Base-by-base conservation (phyloP, 2,329 filamentous ascomycete genomes). In the Apiospora kogelbergensis region DNA sequence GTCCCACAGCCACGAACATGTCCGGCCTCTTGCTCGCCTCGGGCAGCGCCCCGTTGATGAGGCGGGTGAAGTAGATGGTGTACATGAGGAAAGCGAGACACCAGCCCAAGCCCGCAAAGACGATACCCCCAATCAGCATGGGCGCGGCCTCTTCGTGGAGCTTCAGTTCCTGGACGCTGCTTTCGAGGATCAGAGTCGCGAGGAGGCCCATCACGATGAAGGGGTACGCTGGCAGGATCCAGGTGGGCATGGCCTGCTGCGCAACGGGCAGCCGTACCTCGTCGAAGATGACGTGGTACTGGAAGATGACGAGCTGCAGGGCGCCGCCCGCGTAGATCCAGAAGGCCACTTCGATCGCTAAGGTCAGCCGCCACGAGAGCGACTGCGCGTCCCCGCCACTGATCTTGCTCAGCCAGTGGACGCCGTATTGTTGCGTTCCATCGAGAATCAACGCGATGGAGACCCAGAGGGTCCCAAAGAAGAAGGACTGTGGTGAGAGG, bases 381-480 rank as follows among this genome's bases (percentile, higher is more conserved):
- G 30, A 10, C 17, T 15, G 1, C 40, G n/a, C 20, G 3, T 20
- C 13, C 7, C 17, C 20, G 30, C 26, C 48, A 1, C 3, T 57
- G 24, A 20, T 2, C 6, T 20, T 20, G 0, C 81, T 86, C 17
- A 64, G 5, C 20, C 17, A 20, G 57, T 75, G 73, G 4, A 80
- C 78, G 0, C 88, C 89, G 75, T 90, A 91, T 72, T 90, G 86
- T 7, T 85, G 85, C 45, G 90, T 83, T 70, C 89, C 90, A 73
- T 89, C 88, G 73, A 90, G 82, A 22, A 89, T 79, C 63, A 89
- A 90, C 7, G 88, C 89, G 69, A 90, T 84, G 26, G 86, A 88
- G 65, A 91, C 88, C 40, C 89, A 80, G 6, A 84, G 82, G 0
- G 88, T 86, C 0, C 87, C 88, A 2, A 88, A 83, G 75, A 90